Percentiles rank a stretch among this genome's conserved stretches.
Evolutionary conservation across 352 stramenopile genomes (phyloP).

Genomic region (Saprolegnia parasitica): DNA sequence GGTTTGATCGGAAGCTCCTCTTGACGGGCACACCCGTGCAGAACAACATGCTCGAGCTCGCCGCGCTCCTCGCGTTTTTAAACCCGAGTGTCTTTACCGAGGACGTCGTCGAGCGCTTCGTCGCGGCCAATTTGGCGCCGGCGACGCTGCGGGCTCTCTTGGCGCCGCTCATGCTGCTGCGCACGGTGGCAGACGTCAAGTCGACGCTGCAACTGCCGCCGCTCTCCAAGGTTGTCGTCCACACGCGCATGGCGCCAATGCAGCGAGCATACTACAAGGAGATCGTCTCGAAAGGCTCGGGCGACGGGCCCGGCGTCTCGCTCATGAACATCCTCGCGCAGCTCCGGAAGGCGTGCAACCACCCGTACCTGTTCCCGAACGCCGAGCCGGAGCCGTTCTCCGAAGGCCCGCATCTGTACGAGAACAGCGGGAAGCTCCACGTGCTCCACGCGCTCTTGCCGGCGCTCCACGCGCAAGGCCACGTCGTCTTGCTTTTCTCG

Average conservation of each 20-base stretch:
- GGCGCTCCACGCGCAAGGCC: constrained; percentile 69
- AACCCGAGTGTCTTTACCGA: constrained; percentile 84
- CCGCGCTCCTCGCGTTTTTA: constrained; percentile 45
- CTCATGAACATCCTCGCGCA: constrained; percentile 98
- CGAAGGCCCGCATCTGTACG: constrained; percentile 63
- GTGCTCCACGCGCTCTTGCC: constrained; percentile 81
- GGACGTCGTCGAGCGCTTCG: constrained; percentile 42
- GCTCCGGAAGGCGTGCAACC: constrained; percentile 70
- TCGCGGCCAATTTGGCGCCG: constrained; percentile 26
- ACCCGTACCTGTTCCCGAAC: constrained; percentile 91
- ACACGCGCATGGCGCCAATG: constrained; percentile 71
- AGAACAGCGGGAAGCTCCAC: constrained; percentile 76
- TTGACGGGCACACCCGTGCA: constrained; percentile 31
- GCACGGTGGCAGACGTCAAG: constrained; percentile 65
- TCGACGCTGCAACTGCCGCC: constrained; percentile 58
- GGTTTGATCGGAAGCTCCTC: constrained; percentile 30
- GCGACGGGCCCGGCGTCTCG: constrained; percentile 41
- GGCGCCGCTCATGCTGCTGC: constrained; percentile 53
- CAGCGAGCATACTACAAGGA: constrained; percentile 79
- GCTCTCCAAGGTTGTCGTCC: constrained; percentile 70
- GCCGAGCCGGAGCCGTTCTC: constrained; percentile 68
- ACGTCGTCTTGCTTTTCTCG: constrained; percentile 82
- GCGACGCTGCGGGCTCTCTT: constrained; percentile 49
- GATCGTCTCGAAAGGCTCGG: constrained; percentile 50
- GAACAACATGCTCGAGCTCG: constrained; percentile 32